Evolutionary conservation across 768 basidiomycete species (phyloP), one percentile per base, ranked within the genome.

Genomic region (Trametes cinnabarina): DNA sequence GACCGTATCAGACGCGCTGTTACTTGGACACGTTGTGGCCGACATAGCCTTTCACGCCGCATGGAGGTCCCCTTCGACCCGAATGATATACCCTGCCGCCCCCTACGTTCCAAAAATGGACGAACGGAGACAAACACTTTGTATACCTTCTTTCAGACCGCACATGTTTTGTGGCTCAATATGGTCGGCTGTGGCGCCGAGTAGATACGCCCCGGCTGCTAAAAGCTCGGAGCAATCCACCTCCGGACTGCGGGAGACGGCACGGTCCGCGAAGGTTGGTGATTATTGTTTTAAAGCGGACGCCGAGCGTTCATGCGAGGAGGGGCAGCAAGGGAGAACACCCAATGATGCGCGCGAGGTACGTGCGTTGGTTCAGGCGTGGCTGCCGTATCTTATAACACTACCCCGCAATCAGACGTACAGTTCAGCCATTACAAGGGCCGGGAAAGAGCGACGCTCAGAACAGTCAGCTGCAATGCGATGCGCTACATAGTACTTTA

Each of bases 261-360:
- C 26, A 14, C 19, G 30, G 47, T 47, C 58, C 51, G 58, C 51
- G 58, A 59, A 59, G 51, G 58, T 49, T 34, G 32, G 26, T 25
- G 39, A n/a, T 53, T 59, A 59, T 59, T 59, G 57, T 58, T 20
- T 53, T 42, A 26, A n/a, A 22, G 32, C 32, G 35, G 40, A 23
- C 47, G 47, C 39, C 55, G 47, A 15, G 30, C 19, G 40, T 37
- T 42, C 30, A 3, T 12, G n/a, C n/a, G n/a, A n/a, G n/a, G n/a
- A n/a, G n/a, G n/a, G n/a, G n/a, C n/a, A n/a, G n/a, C n/a, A n/a
- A n/a, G n/a, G n/a, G n/a, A n/a, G n/a, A n/a, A n/a, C n/a, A n/a
- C n/a, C n/a, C n/a, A n/a, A n/a, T n/a, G n/a, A n/a, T n/a, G n/a
- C n/a, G n/a, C 23, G 41, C 19, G 41, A n/a, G 32, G 34, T 34